Conservation (phyloP, 345 rosid genomes). For the Lepidium didymum region DNA sequence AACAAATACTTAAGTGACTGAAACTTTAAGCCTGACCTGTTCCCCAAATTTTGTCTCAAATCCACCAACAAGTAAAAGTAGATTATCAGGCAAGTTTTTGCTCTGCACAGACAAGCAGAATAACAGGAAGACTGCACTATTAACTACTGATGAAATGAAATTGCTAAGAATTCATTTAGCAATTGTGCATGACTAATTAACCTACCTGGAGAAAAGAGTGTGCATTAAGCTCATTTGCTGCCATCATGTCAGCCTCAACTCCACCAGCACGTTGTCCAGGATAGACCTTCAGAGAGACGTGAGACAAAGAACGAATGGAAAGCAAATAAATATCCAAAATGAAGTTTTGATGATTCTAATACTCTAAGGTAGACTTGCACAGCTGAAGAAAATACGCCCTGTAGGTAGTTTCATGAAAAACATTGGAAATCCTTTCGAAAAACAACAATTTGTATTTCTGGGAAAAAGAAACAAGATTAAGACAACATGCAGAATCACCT, state of each 20-base stretch:
- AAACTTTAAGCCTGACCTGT: conserved; percentile 49
- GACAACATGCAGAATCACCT: conserved; percentile 40
- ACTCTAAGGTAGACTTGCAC: not conserved
- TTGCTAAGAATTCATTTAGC: not conserved
- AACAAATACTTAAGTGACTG: conserved; percentile 9
- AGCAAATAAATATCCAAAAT: not conserved
- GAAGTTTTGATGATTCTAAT: not conserved
- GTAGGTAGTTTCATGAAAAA: not conserved
- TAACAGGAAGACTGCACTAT: not conserved
- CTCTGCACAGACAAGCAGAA: conserved; percentile 43
- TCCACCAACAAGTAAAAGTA: conserved; percentile 70
- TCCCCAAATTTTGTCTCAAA: conserved; percentile 89
- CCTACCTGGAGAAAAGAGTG: conserved; percentile 88
- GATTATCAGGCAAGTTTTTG: conserved; percentile 60
- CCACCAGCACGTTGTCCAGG: conserved; percentile 84
- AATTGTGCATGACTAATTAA: conserved; percentile 16
- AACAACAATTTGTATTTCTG: not conserved
- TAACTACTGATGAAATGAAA: not conserved
- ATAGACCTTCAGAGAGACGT: conserved; percentile 57
- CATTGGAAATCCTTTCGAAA: not conserved
- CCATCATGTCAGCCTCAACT: conserved; percentile 93
- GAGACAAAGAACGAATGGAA: not conserved
- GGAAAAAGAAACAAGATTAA: not conserved
- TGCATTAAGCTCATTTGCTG: conserved; percentile 83
- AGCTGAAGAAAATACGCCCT: not conserved